Evolutionary conservation across 768 basidiomycete genomes (phyloP), one percentile per base, ranked within the genome.

Genomic region (Naganishia kalamii): DNA sequence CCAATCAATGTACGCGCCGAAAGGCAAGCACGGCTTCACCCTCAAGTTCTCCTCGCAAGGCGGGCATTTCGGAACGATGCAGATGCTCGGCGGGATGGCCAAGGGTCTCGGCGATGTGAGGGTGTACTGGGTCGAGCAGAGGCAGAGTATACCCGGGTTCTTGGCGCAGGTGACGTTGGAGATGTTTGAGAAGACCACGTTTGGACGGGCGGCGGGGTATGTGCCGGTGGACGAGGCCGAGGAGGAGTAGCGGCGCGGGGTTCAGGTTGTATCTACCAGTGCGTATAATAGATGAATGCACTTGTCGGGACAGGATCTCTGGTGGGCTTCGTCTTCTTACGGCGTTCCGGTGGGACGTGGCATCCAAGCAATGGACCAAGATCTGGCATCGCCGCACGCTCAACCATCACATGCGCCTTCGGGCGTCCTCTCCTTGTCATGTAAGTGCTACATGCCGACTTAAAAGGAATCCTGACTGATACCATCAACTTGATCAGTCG

Each of bases 91-190:
- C n/a, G 75, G 72, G 32, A 76, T 80, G 69, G 79, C 75, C 1
- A 80, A 77, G 29, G 81, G 74, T 66, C 72, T 92, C 4, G 86
- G 86, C 10, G 84, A 87, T 72, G 72, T 88, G 67, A 85, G 92
- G 84, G 82, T 83, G 59, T 90, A 89, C 73, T 93, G 92, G 92
- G 87, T 94, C 46, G 85, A 86, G 72, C 84, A 85, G 68, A 86
- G 90, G 73, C 84, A 89, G 77, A 91, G 89, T 75, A 87, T 92
- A 65, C 90, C 92, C 0, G 89, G 91, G 0, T 92, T 94, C 74
- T 78, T 93, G 78, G 90, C 91, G 32, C 89, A 88, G 71, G 84
- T 94, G 43, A 93, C 90, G 32, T 76, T 92, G 70, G 89, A 92
- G 78, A 87, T 89, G 74, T 92, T 88, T 75, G 90, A 92, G 69